These are phyloP conservation scores for Beauveria sp. DNA, from an alignment of 2,329 filamentous ascomycete species.

Conservation along the genomic window DNA sequence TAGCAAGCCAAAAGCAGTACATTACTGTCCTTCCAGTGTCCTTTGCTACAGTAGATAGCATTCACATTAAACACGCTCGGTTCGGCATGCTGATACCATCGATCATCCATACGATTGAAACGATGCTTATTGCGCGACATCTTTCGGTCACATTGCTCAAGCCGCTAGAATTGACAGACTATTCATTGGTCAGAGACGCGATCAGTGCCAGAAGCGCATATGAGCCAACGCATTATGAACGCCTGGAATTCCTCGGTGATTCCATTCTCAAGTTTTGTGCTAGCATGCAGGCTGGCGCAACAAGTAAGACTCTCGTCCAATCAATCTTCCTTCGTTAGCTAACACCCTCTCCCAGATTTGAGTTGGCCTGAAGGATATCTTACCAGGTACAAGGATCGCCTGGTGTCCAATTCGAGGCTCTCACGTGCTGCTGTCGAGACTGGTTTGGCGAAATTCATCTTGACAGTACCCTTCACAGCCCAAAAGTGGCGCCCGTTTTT, in stretches of 20 bases:
- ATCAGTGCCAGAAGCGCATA: slow-evolving; percentile 58
- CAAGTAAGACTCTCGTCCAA: slow-evolving; percentile 32
- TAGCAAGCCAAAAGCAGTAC: slow-evolving; percentile 34
- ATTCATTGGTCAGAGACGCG: slow-evolving; percentile 56
- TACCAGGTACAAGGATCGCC: slow-evolving; percentile 55
- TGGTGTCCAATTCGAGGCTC: slow-evolving; percentile 71
- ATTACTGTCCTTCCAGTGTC: slow-evolving; percentile 36
- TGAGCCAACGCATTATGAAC: slow-evolving; percentile 65
- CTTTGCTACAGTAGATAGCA: slow-evolving; percentile 41
- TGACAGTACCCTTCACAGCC: slow-evolving; percentile 59
- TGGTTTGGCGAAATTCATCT: slow-evolving; percentile 66
- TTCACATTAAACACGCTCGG: slow-evolving; percentile 36
- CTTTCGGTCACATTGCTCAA: slow-evolving; percentile 36
- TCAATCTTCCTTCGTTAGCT: background rate
- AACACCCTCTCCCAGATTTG: slow-evolving; percentile 38
- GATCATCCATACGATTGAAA: slow-evolving; percentile 62
- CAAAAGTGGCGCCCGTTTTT: slow-evolving; percentile 66
- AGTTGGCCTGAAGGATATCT: slow-evolving; percentile 72
- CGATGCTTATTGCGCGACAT: slow-evolving; percentile 53
- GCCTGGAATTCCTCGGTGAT: slow-evolving; percentile 83
- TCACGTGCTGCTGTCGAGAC: slow-evolving; percentile 53
- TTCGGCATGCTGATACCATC: slow-evolving; percentile 63
- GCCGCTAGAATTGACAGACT: slow-evolving; percentile 42
- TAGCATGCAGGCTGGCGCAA: slow-evolving; percentile 53
- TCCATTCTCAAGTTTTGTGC: slow-evolving; percentile 70